Percentiles rank a stretch among this genome's conserved stretches.
Conservation (phyloP, 2,329 filamentous ascomycete genomes). For the Fusarium redolens region DNA sequence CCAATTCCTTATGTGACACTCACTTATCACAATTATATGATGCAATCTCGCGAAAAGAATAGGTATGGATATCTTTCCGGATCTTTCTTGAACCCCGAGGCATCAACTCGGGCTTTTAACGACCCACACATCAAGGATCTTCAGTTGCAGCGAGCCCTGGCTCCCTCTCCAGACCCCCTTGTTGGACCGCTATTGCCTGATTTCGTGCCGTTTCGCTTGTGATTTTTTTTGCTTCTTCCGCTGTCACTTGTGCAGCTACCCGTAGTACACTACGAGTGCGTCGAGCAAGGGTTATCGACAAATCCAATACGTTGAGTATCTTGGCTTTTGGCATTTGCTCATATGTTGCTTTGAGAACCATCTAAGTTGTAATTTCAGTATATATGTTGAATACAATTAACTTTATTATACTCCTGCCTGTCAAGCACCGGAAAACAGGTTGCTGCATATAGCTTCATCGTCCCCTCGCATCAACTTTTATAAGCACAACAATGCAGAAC, state of each 20-base stretch:
- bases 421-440: not conserved
- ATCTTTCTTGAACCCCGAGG: not conserved
- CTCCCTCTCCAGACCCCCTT: not conserved
- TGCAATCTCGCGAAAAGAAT: slow-evolving; percentile 4
- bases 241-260: slow-evolving; percentile 36
- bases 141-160: not conserved
- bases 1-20: not conserved
- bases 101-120: not conserved
- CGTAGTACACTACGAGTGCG: not conserved
- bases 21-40: not conserved
- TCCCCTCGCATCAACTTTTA: slow-evolving; percentile 16
- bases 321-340: not conserved
- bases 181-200: slow-evolving; percentile 15
- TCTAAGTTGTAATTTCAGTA: not conserved
- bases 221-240: slow-evolving; percentile 40
- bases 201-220: slow-evolving; percentile 26
- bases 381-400: slow-evolving; percentile 31
- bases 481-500: not conserved
- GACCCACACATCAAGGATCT: slow-evolving; percentile 10
- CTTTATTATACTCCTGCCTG: slow-evolving; percentile 8
- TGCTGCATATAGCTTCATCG: not conserved
- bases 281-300: not conserved
- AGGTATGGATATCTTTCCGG: not conserved
- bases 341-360: not conserved
- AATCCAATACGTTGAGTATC: not conserved